Base-by-base conservation (phyloP, 257 asterid species). In the Solanum medicagineum region DNA sequence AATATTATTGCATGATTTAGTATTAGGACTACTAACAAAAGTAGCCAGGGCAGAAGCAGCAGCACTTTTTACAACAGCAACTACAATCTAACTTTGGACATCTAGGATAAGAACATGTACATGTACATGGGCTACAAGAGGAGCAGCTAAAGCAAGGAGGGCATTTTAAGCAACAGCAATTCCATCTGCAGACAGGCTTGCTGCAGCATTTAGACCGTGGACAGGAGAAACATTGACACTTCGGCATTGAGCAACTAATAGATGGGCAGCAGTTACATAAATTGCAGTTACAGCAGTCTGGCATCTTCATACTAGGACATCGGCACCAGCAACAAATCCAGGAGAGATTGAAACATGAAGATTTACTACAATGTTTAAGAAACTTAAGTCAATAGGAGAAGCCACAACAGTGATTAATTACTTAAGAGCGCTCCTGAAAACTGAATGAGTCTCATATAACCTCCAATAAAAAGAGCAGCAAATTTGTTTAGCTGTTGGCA, bases 11-110 rank as follows among this genome's bases (percentile, higher is more conserved):
- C 83, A 79, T 29, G 65, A 53, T 79, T 16, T 79, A 26, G 42
- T 79, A 79, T 19, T 29, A 53, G 11, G 86, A 80, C 88, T 92
- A 92, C 89, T 71, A 92, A 91, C 94, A 93, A 44, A 89, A 85
- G 89, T 87, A 89, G 90, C 93, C 93, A 79, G 94, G 92, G 87
- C 85, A 89, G 87, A 91, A 87, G 90, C 91, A 92, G 84, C 83
- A 84, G 84, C 57, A 74, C 74, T 86, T 90, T 90, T 89, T 87
- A 92, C 93, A 92, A 85, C 93, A 89, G 47, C 91, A 89, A 87
- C 90, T 89, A 84, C 83, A 89, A 87, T 91, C 89, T 81, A 92
- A 65, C 90, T 88, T 89, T 69, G 85, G 85, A 86, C 90, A 90
- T 66, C 83, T 90, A 29, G 87, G 88, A 44, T 44, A 86, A 88